These are phyloP conservation scores for Oidiodendron maius DNA, from an alignment of 495 filamentous ascomycete genomes.

Conservation along the genomic window DNA sequence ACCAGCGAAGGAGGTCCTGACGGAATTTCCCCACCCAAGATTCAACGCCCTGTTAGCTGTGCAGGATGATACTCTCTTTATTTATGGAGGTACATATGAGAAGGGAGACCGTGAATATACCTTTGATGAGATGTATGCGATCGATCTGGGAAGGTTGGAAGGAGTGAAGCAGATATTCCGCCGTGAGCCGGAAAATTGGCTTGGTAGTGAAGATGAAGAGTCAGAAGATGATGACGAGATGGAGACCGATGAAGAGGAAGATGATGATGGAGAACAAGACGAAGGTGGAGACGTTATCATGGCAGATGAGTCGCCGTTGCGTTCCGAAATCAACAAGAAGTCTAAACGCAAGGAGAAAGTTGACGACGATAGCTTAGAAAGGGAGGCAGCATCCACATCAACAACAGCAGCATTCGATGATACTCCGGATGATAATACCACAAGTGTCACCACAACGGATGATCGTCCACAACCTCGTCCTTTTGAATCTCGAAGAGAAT, in stretches of 20 bases:
- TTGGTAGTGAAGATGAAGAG: constrained; percentile 61
- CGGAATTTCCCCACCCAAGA: constrained; percentile 77
- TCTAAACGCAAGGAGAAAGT: constrained; percentile 43
- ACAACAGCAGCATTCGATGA: constrained; percentile 32
- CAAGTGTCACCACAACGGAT: constrained; percentile 44
- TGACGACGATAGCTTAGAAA: constrained; percentile 25
- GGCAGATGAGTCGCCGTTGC: constrained; percentile 53
- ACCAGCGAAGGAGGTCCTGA: constrained; percentile 44
- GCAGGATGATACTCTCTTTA: constrained; percentile 85
- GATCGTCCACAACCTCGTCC: constrained; percentile 66
- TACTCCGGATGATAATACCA: constrained; percentile 40
- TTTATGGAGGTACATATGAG: constrained; percentile 92
- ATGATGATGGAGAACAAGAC: constrained; percentile 58
- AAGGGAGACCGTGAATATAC: constrained; percentile 80
- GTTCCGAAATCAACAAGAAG: constrained; percentile 23
- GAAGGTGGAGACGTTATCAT: constrained; percentile 68
- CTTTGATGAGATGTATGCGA: constrained; percentile 87
- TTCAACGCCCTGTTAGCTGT: constrained; percentile 89
- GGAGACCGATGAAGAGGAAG: constrained; percentile 62
- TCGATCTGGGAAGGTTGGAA: constrained; percentile 87
- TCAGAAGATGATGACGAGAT: constrained; percentile 65
- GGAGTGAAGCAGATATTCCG: constrained; percentile 86
- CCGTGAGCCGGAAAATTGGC: constrained; percentile 79
- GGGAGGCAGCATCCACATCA: constrained; percentile 4
- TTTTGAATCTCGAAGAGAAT: constrained; percentile 87